These are phyloP conservation scores for Penicillium expansum DNA, from an alignment of 2,329 filamentous ascomycete genomes.

Conservation along the genomic window DNA sequence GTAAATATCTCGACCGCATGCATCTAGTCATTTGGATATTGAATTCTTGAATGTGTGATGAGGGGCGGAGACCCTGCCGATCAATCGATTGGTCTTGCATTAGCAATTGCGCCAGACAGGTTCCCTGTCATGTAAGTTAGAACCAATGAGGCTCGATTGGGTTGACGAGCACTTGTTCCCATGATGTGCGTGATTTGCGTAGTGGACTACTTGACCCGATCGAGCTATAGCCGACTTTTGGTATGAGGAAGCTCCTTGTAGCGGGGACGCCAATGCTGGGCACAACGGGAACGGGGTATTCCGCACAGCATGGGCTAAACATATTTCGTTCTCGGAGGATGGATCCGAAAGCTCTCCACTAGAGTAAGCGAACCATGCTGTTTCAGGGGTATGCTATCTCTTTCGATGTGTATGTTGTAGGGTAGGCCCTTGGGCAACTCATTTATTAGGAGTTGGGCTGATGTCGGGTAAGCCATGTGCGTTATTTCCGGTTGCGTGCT, in stretches of 20 bases:
- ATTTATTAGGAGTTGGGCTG: neutral
- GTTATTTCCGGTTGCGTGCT: slow-evolving; percentile 7
- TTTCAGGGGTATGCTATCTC: neutral
- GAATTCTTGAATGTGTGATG: neutral
- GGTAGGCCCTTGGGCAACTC: neutral
- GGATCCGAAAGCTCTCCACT: slow-evolving; percentile 5
- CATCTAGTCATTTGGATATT: neutral
- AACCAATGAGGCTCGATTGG: neutral
- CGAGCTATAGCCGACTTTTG: neutral
- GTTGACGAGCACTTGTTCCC: neutral
- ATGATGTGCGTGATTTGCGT: neutral
- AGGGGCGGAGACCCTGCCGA: slow-evolving; percentile 1
- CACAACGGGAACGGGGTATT: slow-evolving; percentile 1
- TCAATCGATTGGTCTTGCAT: slow-evolving; percentile 5
- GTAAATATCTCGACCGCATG: slow-evolving; percentile 1
- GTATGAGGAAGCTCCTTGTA: neutral
- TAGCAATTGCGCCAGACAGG: neutral
- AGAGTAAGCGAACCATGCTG: neutral
- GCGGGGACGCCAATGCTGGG: slow-evolving; percentile 1
- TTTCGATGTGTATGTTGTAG: neutral
- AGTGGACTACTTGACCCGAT: neutral
- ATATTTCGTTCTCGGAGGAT: slow-evolving; percentile 2
- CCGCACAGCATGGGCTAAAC: neutral
- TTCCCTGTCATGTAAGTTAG: neutral
- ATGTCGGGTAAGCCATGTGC: neutral